These are phyloP conservation scores for Aspergillus arachidicola DNA, from an alignment of 2,329 filamentous ascomycete genomes.

Conservation along the genomic window DNA sequence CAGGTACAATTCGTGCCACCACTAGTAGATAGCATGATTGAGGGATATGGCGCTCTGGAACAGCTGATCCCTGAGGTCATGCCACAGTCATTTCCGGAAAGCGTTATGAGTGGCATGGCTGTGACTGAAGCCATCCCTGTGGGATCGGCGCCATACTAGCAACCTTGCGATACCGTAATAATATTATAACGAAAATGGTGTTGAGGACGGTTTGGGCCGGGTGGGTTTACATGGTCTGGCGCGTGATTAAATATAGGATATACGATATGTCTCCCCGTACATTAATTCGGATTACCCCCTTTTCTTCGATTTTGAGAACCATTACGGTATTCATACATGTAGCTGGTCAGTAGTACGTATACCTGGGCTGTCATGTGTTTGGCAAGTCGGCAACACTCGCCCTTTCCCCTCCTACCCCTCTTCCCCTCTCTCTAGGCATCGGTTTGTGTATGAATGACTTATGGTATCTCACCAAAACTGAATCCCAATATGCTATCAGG, in stretches of 20 bases:
- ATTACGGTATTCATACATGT: not conserved
- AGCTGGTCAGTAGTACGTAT: too few relatives aligned
- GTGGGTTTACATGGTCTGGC: not conserved
- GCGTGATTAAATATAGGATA: not conserved
- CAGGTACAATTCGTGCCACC: constrained; percentile 26
- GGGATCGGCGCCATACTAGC: constrained; percentile 2
- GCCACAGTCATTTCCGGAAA: constrained; percentile 16
- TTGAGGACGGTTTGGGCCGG: not conserved
- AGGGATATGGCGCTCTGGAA: constrained; percentile 27
- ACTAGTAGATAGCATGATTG: constrained; percentile 27
- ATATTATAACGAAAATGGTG: not conserved
- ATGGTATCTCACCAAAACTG: too few relatives aligned
- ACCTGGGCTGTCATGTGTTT: too few relatives aligned
- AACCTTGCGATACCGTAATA: not conserved
- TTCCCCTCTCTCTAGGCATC: too few relatives aligned
- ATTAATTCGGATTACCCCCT: not conserved
- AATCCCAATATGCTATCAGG: too few relatives aligned
- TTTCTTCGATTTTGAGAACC: not conserved
- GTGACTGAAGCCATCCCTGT: constrained; percentile 9
- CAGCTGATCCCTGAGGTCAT: constrained; percentile 27
- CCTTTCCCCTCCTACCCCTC: too few relatives aligned
- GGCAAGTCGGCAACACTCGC: too few relatives aligned
- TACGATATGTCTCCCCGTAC: not conserved
- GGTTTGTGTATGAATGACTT: too few relatives aligned
- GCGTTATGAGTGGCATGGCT: constrained; percentile 13